These are phyloP conservation scores for Adiantum capillusveneris DNA, from an alignment of 75 land plant genomes.

Conservation along the genomic window DNA sequence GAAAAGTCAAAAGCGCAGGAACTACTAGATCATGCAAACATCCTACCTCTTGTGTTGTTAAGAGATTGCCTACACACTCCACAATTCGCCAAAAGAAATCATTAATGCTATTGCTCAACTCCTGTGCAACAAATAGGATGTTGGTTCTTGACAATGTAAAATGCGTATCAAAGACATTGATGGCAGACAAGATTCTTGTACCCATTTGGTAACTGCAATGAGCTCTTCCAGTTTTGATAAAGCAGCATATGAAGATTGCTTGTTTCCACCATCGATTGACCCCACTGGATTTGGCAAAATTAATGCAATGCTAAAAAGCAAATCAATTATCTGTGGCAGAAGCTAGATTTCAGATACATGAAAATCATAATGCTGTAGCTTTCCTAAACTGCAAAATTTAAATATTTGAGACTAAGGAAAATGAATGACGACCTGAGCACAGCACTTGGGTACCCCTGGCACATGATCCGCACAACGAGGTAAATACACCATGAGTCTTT, in stretches of 20 bases:
- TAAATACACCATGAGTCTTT: conserved; percentile 74
- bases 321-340: conserved; percentile 70
- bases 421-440: conserved; percentile 56
- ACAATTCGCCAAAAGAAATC: conserved; percentile 65
- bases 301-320: conserved; percentile 77
- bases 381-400: too few relatives aligned
- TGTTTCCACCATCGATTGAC: conserved; percentile 36
- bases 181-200: conserved; percentile 6
- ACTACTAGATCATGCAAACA: background rate
- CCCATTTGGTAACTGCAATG: conserved; percentile 84
- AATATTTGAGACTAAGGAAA: too few relatives aligned
- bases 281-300: conserved; percentile 68
- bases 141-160: too few relatives aligned
- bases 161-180: too few relatives aligned
- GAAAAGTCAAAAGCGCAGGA: background rate
- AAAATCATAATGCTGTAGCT: too few relatives aligned
- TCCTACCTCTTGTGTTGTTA: conserved; percentile 78
- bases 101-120: background rate
- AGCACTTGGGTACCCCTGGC: conserved; percentile 57
- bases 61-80: conserved; percentile 56
- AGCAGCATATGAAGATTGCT: conserved; percentile 67
- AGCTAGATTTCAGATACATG: too few relatives aligned
- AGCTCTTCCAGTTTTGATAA: conserved; percentile 88
- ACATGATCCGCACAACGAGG: conserved; percentile 90
- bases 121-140: too few relatives aligned